These are phyloP conservation scores for Elasticomyces elasticus DNA, from an alignment of 495 filamentous ascomycete genomes.

Conservation along the genomic window DNA sequence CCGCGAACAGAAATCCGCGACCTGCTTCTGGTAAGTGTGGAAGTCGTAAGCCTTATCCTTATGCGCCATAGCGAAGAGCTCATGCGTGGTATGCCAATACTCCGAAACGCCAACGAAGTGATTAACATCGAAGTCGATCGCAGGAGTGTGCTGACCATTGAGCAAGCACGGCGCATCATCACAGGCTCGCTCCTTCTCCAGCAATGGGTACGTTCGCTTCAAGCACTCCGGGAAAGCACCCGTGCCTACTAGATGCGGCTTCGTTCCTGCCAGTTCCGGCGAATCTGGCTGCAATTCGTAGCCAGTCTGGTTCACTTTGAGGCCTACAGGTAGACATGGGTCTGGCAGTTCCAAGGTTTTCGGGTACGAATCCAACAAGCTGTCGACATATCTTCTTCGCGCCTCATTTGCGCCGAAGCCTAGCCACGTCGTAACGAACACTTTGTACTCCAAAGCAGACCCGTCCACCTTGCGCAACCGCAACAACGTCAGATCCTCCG, in stretches of 20 bases:
- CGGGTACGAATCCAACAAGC: conserved; percentile 49
- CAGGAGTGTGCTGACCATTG: conserved; percentile 80
- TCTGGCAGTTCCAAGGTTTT: conserved; percentile 64
- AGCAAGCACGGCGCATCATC: conserved; percentile 75
- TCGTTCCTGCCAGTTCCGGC: conserved; percentile 29
- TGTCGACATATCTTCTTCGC: conserved; percentile 65
- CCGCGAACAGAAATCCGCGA: conserved; percentile 74
- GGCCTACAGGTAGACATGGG: conserved; percentile 75
- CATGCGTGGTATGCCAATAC: conserved; percentile 98
- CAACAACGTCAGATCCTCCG: conserved; percentile 77
- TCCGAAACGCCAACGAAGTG: conserved; percentile 97
- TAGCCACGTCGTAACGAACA: conserved; percentile 95
- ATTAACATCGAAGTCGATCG: conserved; percentile 95
- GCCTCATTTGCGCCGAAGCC: conserved; percentile 93
- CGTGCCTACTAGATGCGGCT: conserved; percentile 60
- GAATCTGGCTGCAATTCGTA: conserved; percentile 33
- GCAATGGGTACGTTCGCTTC: conserved; percentile 66
- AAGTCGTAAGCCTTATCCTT: conserved; percentile 86
- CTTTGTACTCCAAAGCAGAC: conserved; percentile 60
- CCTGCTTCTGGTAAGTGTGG: conserved; percentile 75
- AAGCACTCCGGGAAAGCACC: conserved; percentile 82
- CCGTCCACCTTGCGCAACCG: conserved; percentile 77
- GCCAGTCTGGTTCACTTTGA: conserved; percentile 50
- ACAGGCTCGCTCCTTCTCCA: conserved; percentile 85
- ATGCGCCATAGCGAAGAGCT: conserved; percentile 73